Evolutionary conservation across 2,329 filamentous ascomycete species (phyloP), one percentile per base, ranked within the genome.

Genomic region (Penicillium oxalicum): DNA sequence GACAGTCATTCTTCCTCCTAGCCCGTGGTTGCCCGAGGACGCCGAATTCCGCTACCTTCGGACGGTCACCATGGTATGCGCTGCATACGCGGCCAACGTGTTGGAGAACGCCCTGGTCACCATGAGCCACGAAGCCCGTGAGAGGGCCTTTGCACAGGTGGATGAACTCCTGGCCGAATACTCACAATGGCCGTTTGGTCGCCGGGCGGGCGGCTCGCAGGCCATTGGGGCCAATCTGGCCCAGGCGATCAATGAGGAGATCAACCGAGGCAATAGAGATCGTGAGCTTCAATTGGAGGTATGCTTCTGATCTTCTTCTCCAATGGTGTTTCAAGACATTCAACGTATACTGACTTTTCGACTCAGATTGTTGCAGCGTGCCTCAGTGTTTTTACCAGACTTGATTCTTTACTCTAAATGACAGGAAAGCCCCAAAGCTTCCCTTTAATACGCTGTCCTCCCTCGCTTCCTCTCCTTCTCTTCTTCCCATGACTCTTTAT

Each of bases 271-370:
- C 65, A 95, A 94, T 64, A 95, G 94, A 71, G 91, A 97, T 61
- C 94, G 88, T 75, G 93, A 98, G 68, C 79, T 97, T 62, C 93
- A 97, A 70, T 80, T 98, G 57, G 93, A 98, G 80, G 91, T 95
- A 72, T 66, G 77, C 68, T 52, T 39, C 29, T 8, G 7, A 11
- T 27, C 25, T n/a, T 25, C 45, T 9, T 11, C 1, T 24, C 11
- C 9, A 25, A 2, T 13, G 4, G 32, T 29, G 24, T 5, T 46
- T 11, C 8, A 13, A 9, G 24, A 6, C 9, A 26, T 36, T n/a
- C 11, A 45, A 34, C 44, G 9, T 41, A 48, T 46, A 46, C 55
- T 64, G 45, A 62, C 18, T 43, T 26, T 27, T 45, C 47, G 12
- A 56, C 39, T 49, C 51, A 84, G 80, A 83, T 88, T 64, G 89